These are phyloP conservation scores for Pseudomassariella vexata DNA, from an alignment of 2,329 filamentous ascomycete genomes.

Conservation along the genomic window DNA sequence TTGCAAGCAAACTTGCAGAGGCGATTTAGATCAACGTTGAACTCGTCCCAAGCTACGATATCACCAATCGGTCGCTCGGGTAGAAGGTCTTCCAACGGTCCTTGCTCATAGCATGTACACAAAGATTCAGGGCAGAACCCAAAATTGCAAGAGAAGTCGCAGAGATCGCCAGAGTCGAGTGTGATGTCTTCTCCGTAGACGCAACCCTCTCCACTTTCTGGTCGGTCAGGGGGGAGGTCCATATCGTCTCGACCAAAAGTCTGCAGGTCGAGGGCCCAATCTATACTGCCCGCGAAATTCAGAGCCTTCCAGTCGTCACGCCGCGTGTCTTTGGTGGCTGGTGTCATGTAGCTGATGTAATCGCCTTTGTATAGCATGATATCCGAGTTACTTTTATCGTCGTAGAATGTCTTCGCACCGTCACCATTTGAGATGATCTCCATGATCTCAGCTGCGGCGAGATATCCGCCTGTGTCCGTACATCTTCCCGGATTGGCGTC, in stretches of 20 bases:
- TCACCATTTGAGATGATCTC: slow-evolving; percentile 14
- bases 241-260: background rate
- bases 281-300: slow-evolving; percentile 21
- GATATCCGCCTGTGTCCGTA: slow-evolving; percentile 3
- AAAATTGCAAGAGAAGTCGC: no score
- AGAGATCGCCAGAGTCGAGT: no score
- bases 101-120: no score
- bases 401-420: background rate
- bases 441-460: slow-evolving; percentile 22
- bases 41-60: no score
- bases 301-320: slow-evolving; percentile 11
- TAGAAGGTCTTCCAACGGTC: no score
- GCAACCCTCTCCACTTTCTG: no score
- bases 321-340: slow-evolving; percentile 16
- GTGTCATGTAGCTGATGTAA: slow-evolving; percentile 10
- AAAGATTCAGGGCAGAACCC: no score
- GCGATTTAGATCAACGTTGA: no score
- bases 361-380: slow-evolving; percentile 1
- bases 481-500: background rate
- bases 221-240: no score
- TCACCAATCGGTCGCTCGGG: no score
- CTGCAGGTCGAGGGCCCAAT: slow-evolving; percentile 27
- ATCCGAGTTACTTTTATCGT: background rate
- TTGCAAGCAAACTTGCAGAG: no score
- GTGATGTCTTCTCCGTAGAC: no score